Base-by-base conservation (phyloP, 768 basidiomycete genomes). In the Artomyces pyxidatus region DNA sequence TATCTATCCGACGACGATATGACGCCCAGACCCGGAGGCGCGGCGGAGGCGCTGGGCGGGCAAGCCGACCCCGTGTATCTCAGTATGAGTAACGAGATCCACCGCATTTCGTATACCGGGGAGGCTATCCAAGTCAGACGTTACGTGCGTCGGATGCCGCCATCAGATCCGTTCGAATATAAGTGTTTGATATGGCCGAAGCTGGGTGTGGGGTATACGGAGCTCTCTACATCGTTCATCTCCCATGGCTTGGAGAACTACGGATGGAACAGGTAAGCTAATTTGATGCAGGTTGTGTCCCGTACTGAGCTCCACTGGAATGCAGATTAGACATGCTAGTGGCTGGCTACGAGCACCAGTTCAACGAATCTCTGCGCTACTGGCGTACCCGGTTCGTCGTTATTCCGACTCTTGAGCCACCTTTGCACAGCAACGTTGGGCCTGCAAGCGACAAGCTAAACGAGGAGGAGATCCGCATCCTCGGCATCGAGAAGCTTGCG, bases 371-470 rank as follows among this genome's bases (percentile, higher is more conserved):
- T 2, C 71, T 94, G 27, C 80, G 88, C 40, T 95, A 95, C 59
- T 96, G 95, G 90, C 77, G 94, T 11, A 97, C 93, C 0, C 76
- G 94, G 19, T 96, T 96, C 63, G 75, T 98, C 22, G 81, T 99
- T 17, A 87, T 99, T 25, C 95, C 95, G 0, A 84, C 90, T 0
- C 71, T 77, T 12, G 85, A 89, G 30, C 74, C 80, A 51, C 90
- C 77, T 10, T 50, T 45, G 3, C 67, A 72, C 28, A 61, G 73
- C 2, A 74, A 68, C 38, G 67, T 71, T 11, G 80, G 82, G 0
- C 74, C 85, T 0, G 74, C 75, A 1, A 86, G 84, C 1, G 92
- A 95, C 61, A 73, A 72, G 46, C 73, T 95, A 42, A 80, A 83
- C 56, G 88, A 91, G 26, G 89, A 93, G 63, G 93, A 95, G 64